phyloP scores from a whole-genome alignment of 2,329 filamentous ascomycete species.

The Cercospora berteroae region DNA sequence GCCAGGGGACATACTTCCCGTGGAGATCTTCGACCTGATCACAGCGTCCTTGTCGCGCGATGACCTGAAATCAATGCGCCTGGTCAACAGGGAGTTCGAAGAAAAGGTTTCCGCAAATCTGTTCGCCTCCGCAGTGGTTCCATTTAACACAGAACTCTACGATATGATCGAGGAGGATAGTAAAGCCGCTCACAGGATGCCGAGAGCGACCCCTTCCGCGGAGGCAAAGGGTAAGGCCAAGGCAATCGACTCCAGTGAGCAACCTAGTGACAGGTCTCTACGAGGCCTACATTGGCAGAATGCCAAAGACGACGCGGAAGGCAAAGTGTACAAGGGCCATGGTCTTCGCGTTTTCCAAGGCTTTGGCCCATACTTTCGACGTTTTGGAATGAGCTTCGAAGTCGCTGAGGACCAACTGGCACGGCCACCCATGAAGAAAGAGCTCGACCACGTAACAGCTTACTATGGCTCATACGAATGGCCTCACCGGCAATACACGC shows the following conservation, averaged over 20 bases:
- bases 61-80: constrained; percentile 60
- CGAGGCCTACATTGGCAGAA: constrained; percentile 44
- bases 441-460: constrained; percentile 54
- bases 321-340: constrained; percentile 54
- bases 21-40: constrained; percentile 63
- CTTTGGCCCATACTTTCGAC: constrained; percentile 60
- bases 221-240: constrained; percentile 22
- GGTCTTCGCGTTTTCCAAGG: constrained; percentile 62
- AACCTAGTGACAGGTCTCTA: constrained; percentile 16
- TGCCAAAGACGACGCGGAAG: constrained; percentile 38
- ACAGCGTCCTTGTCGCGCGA: constrained; percentile 55
- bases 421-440: constrained; percentile 56
- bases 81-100: constrained; percentile 62
- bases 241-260: constrained; percentile 26
- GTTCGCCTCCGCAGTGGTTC: constrained; percentile 63
- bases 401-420: constrained; percentile 55
- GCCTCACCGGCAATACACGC: constrained; percentile 59
- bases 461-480: constrained; percentile 67
- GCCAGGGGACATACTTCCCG: constrained; percentile 50
- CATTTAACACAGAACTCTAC: constrained; percentile 64
- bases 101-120: constrained; percentile 56
- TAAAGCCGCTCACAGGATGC: constrained; percentile 19
- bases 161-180: constrained; percentile 48
- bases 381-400: constrained; percentile 67
- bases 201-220: background rate